Percentiles rank a stretch among this genome's conserved stretches.
Evolutionary conservation across 2,329 filamentous ascomycete species (phyloP).

Genomic region (Aspergillus tubingensis): DNA sequence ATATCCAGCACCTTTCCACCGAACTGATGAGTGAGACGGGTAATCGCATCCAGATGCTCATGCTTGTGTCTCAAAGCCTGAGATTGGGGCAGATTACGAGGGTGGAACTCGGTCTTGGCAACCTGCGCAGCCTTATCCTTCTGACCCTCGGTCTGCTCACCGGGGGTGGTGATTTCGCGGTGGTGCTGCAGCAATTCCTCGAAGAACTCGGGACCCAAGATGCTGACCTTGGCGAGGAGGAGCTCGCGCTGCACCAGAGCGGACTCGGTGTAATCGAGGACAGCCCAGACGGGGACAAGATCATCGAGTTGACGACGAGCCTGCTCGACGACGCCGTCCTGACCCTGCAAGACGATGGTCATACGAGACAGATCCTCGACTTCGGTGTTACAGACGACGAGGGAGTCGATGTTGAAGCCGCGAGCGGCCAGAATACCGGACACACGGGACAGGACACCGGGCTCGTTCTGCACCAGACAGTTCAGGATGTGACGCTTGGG

Average conservation of each 20-base stretch:
- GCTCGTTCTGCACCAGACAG: constrained; percentile 98
- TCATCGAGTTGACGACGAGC: constrained; percentile 94
- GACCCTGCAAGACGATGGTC: constrained; percentile 95
- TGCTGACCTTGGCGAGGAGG: constrained; percentile 93
- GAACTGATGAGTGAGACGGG: constrained; percentile 95
- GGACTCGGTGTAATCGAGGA: constrained; percentile 90
- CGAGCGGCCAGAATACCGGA: constrained; percentile 94
- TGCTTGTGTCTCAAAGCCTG: constrained; percentile 95
- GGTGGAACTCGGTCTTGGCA: constrained; percentile 72
- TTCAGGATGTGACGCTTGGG: constrained; percentile 96
- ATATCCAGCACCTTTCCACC: constrained; percentile 97
- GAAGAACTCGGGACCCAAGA: constrained; percentile 95
- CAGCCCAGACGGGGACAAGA: constrained; percentile 95
- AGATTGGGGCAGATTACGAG: constrained; percentile 78
- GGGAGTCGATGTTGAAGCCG: constrained; percentile 98
- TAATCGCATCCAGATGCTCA: constrained; percentile 94
- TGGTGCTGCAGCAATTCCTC: constrained; percentile 96
- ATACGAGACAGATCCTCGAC: constrained; percentile 95
- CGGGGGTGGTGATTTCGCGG: constrained; percentile 74
- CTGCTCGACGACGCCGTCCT: constrained; percentile 97
- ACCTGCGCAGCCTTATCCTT: constrained; percentile 21
- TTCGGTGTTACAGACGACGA: constrained; percentile 97
- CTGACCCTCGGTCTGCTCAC: constrained; percentile 39
- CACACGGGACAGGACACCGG: constrained; percentile 92
- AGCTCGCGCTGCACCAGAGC: constrained; percentile 95